These are phyloP conservation scores for Calonectria honghensis DNA, from an alignment of 2,329 filamentous ascomycete genomes.

Conservation along the genomic window DNA sequence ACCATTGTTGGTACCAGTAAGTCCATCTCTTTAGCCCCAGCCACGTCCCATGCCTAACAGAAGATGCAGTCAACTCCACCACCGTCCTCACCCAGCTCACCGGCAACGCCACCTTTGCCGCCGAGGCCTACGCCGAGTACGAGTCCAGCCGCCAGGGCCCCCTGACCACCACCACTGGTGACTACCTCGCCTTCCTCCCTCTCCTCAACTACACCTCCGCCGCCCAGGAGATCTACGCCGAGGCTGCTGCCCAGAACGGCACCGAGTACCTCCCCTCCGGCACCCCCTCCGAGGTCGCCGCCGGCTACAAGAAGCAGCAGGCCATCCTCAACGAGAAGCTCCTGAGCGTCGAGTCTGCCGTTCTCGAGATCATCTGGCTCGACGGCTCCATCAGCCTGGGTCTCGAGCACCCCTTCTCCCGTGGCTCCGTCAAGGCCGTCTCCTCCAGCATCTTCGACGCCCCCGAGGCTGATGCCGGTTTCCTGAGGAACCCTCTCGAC, in stretches of 20 bases:
- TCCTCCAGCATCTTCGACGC: slow-evolving; percentile 46
- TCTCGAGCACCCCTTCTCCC: slow-evolving; percentile 51
- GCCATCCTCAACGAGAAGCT: slow-evolving; percentile 44
- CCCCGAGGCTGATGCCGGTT: slow-evolving; percentile 43
- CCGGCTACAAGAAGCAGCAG: slow-evolving; percentile 47
- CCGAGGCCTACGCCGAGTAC: slow-evolving; percentile 10
- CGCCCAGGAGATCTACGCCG: slow-evolving; percentile 11
- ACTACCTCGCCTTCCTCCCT: slow-evolving; percentile 16
- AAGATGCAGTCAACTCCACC: slow-evolving; percentile 8
- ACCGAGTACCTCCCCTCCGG: slow-evolving; percentile 35
- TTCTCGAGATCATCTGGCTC: slow-evolving; percentile 47
- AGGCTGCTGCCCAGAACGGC: slow-evolving; percentile 3
- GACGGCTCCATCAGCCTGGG: slow-evolving; percentile 43
- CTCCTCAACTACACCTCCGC: slow-evolving; percentile 11
- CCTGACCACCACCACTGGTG: slow-evolving; percentile 8
- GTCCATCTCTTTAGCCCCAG: neutral
- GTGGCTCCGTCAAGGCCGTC: slow-evolving; percentile 47
- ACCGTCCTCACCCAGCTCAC: slow-evolving; percentile 3
- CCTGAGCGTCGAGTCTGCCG: slow-evolving; percentile 36
- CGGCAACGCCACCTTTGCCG: slow-evolving; percentile 13
- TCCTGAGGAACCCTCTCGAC: slow-evolving; percentile 35
- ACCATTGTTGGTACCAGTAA: slow-evolving; percentile 30
- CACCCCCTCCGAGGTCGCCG: slow-evolving; percentile 39
- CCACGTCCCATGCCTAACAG: neutral
- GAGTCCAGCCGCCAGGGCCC: neutral